These are phyloP conservation scores for Neurospora intermedia DNA, from an alignment of 495 filamentous ascomycete species.

Conservation along the genomic window DNA sequence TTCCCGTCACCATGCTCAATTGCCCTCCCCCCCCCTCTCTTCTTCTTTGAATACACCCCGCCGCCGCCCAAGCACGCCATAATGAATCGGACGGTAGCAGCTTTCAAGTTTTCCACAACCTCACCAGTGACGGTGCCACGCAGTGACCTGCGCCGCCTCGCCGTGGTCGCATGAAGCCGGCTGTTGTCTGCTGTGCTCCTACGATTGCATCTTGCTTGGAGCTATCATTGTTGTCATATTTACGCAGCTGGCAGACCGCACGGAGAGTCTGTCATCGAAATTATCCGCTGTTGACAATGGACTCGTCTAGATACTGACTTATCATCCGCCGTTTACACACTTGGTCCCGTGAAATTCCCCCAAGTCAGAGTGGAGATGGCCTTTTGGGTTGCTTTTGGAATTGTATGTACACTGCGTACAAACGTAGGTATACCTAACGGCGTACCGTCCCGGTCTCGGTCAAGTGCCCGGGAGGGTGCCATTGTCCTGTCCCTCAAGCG, in stretches of 20 bases:
- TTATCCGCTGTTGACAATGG: neutral
- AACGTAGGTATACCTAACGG: conserved; percentile 1
- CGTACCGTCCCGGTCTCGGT: conserved; percentile 13
- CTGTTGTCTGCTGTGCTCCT: neutral
- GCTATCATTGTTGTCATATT: neutral
- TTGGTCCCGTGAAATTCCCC: neutral
- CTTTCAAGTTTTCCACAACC: neutral
- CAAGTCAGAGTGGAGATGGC: neutral
- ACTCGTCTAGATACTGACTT: neutral
- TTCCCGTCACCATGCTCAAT: neutral
- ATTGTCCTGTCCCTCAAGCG: conserved; percentile 3
- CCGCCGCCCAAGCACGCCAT: neutral
- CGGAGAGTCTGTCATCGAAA: neutral
- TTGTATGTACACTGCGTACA: neutral
- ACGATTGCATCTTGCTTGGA: neutral
- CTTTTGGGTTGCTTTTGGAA: neutral
- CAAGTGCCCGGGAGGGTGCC: neutral
- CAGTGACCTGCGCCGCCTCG: neutral
- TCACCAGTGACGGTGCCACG: neutral
- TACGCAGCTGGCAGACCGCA: neutral
- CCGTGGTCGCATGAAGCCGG: neutral
- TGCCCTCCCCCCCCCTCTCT: neutral
- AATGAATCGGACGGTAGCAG: neutral
- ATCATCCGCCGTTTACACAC: neutral
- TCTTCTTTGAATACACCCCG: neutral